Conservation (phyloP, 2,329 filamentous ascomycete genomes). For the Zasmidium citrigriseum region DNA sequence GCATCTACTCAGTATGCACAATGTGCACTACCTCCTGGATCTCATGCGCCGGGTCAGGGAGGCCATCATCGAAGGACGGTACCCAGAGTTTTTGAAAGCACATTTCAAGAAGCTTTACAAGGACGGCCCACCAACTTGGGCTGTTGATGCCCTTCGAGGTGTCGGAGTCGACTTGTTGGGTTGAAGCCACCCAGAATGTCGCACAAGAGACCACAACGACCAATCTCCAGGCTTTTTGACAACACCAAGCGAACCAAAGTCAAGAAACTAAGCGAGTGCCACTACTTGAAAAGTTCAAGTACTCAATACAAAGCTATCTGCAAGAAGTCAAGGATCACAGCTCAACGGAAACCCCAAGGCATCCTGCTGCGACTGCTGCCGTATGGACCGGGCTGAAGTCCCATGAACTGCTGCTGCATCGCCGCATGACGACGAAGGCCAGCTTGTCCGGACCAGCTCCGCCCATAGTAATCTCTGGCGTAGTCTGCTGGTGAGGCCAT, state of each 20-base stretch:
- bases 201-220: too few species aligned
- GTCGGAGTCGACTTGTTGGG: conserved; percentile 77
- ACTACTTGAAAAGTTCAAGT: too few species aligned
- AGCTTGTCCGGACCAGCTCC: neutral
- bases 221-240: too few species aligned
- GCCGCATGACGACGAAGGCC: neutral
- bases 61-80: conserved; percentile 56
- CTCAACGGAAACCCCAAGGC: neutral
- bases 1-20: conserved; percentile 84
- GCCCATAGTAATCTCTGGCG: neutral
- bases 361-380: too few species aligned
- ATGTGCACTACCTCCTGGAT: conserved; percentile 87
- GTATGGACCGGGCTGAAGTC: neutral
- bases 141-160: conserved; percentile 71
- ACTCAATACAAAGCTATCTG: neutral
- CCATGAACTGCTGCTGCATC: neutral
- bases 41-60: conserved; percentile 76
- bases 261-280: too few species aligned
- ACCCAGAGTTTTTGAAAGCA: conserved; percentile 71
- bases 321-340: conserved; percentile 2
- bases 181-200: conserved; percentile 11
- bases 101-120: conserved; percentile 79
- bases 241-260: too few species aligned
- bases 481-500: neutral
- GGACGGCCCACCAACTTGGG: conserved; percentile 76